A percentile compares a stretch with the other conserved stretches of the same genome.
phyloP scores from a whole-genome alignment of 2,329 filamentous ascomycete genomes.

The Cladophialophora psammophila region DNA sequence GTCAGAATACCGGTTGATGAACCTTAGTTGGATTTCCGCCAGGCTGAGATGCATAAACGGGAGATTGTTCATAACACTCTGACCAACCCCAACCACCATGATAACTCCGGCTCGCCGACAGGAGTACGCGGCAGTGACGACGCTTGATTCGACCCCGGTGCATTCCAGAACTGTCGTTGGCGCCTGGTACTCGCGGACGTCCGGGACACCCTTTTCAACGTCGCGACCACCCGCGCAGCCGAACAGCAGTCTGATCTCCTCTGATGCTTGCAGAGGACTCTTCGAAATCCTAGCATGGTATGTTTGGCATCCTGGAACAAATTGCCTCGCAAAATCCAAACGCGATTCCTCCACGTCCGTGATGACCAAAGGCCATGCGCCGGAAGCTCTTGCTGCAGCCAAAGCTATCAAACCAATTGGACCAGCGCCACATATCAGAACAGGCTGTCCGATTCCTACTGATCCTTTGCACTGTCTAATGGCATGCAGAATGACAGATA shows the following conservation, averaged over 20 bases:
- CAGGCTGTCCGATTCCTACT: constrained; percentile 62
- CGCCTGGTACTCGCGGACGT: constrained; percentile 61
- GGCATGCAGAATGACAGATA: constrained; percentile 69
- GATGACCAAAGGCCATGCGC: constrained; percentile 69
- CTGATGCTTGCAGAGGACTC: constrained; percentile 59
- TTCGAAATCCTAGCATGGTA: constrained; percentile 61
- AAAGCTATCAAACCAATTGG: constrained; percentile 69
- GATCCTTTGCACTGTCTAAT: constrained; percentile 57
- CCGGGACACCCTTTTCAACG: constrained; percentile 16
- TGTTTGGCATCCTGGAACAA: constrained; percentile 62
- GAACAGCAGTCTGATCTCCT: constrained; percentile 63
- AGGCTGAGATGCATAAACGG: constrained; percentile 72
- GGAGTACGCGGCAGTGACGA: constrained; percentile 65
- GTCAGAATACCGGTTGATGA: constrained; percentile 74
- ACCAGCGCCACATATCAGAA: constrained; percentile 67
- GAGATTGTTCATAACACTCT: constrained; percentile 68
- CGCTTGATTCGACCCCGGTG: constrained; percentile 70
- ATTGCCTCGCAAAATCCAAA: constrained; percentile 64
- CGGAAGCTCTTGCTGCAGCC: constrained; percentile 66
- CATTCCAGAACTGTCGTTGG: constrained; percentile 69
- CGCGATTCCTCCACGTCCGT: constrained; percentile 67
- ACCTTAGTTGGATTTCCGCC: constrained; percentile 71
- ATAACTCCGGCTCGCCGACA: constrained; percentile 66
- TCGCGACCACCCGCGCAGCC: constrained; percentile 42
- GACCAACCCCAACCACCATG: constrained; percentile 71